Evolutionary conservation across 2,329 filamentous ascomycete species (phyloP).

Genomic region (Sarocladium kiliense): DNA sequence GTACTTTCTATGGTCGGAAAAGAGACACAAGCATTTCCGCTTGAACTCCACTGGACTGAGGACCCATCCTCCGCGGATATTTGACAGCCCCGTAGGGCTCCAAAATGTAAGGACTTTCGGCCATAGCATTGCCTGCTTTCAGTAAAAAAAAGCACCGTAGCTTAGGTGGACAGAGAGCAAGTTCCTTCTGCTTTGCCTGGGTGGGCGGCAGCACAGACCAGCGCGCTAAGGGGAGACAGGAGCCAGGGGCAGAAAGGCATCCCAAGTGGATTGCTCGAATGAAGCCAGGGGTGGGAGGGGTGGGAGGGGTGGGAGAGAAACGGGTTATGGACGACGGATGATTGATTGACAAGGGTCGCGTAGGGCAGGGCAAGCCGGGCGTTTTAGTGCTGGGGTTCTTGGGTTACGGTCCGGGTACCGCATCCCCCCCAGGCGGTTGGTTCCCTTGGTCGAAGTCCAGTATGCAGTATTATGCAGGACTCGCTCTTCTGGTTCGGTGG

Average conservation of each 20-base stretch:
- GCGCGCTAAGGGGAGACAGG: not conserved
- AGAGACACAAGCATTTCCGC: not conserved
- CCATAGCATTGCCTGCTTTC: not conserved
- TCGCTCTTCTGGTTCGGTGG: not conserved
- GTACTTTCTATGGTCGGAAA: too few relatives aligned
- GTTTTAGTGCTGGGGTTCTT: not conserved
- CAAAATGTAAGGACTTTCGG: not conserved
- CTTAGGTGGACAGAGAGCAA: not conserved
- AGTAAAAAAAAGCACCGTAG: not conserved
- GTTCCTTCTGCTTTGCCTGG: not conserved
- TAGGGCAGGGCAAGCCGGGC: conserved; percentile 5
- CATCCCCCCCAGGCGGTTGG: not conserved
- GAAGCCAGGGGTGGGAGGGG: too few relatives aligned
- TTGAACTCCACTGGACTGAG: not conserved
- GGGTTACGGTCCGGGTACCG: conserved; percentile 1
- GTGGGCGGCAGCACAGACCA: not conserved
- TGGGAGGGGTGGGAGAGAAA: not conserved
- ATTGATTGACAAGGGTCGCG: not conserved
- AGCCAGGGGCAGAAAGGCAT: not conserved
- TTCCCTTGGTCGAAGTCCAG: not conserved
- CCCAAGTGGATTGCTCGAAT: not conserved
- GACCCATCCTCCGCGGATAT: not conserved
- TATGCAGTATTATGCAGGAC: not conserved
- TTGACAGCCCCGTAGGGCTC: not conserved
- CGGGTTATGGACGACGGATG: not conserved